Base-by-base conservation (phyloP, 129 eudicot species). In the Centella asiatica region DNA sequence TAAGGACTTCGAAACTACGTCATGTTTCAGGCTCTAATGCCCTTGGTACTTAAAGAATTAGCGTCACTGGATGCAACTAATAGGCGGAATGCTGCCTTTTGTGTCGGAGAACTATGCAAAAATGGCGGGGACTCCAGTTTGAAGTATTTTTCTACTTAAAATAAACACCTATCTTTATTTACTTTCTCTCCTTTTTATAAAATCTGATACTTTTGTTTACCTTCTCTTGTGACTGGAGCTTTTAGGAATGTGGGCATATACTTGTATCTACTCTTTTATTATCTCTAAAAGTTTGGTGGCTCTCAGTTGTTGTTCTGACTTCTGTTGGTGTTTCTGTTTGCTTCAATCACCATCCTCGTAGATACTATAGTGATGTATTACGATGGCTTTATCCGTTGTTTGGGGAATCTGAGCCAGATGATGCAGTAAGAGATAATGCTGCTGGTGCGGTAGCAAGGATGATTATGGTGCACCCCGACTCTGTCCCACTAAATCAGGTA, bases 391-490 rank as follows among this genome's bases (percentile, higher is more conserved):
- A 75, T 68, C 95, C 98, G 3, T 65, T 92, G 55, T 92, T 92
- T 69, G 96, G 96, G 60, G 98, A 84, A 71, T 77, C 98, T 37
- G 98, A 92, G 73, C 96, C 95, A 28, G 98, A 87, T 71, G 74
- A 77, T 74, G 98, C 96, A 26, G 96, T 84, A 53, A 92, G 87
- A 67, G 96, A 92, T 65, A 92, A 92, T 69, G 98, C 98, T 54
- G 96, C 98, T 73, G 96, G 98, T 71, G 98, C 98, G 39, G 96
- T 92, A 74, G 95, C 98, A 63, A 80, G 96, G 80, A 92, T 92
- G 98, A 92, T 92, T 22, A 87, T 87, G 95, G 77, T 84, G 8
- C 90, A 87, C 71, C 95, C 85, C 20, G 88, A 87, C 45, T 70
- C 88, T 26, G 58, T 92, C 66, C 98, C 98, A 0, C 74, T 92